phyloP scores from a whole-genome alignment of 495 filamentous ascomycete genomes.

The Apodospora peruviana region DNA sequence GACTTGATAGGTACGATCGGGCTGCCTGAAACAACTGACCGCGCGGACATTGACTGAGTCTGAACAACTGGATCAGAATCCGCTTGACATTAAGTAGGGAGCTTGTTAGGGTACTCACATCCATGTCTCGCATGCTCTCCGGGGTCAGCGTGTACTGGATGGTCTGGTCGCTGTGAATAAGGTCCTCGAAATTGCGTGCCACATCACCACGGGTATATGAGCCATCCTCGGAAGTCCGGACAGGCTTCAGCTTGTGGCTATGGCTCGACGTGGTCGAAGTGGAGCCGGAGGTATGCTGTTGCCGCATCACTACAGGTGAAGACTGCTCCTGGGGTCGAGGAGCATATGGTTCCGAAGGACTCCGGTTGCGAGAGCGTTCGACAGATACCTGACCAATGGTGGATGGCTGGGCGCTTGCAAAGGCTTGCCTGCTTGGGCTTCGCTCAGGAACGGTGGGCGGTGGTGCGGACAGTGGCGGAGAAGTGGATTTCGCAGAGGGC shows the following conservation, averaged over 20 bases:
- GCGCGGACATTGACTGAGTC: slow-evolving; percentile 24
- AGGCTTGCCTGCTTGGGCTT: slow-evolving; percentile 26
- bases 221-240: slow-evolving; percentile 47
- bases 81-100: background rate
- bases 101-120: slow-evolving; percentile 47
- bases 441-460: slow-evolving; percentile 36
- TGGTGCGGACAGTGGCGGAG: slow-evolving; percentile 10
- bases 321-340: slow-evolving; percentile 12
- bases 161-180: slow-evolving; percentile 86
- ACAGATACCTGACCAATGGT: slow-evolving; percentile 28
- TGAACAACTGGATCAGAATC: background rate
- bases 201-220: slow-evolving; percentile 36
- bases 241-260: slow-evolving; percentile 40
- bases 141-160: slow-evolving; percentile 93
- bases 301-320: slow-evolving; percentile 8
- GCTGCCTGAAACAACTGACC: slow-evolving; percentile 28
- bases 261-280: slow-evolving; percentile 35
- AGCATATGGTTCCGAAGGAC: slow-evolving; percentile 9
- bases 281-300: slow-evolving; percentile 31
- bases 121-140: slow-evolving; percentile 78
- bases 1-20: slow-evolving; percentile 26
- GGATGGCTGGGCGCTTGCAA: slow-evolving; percentile 20
- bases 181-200: slow-evolving; percentile 65
- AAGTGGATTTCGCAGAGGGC: background rate
- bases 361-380: slow-evolving; percentile 19